phyloP scores from a whole-genome alignment of 345 rosid species.

The Laguncularia racemosa region DNA sequence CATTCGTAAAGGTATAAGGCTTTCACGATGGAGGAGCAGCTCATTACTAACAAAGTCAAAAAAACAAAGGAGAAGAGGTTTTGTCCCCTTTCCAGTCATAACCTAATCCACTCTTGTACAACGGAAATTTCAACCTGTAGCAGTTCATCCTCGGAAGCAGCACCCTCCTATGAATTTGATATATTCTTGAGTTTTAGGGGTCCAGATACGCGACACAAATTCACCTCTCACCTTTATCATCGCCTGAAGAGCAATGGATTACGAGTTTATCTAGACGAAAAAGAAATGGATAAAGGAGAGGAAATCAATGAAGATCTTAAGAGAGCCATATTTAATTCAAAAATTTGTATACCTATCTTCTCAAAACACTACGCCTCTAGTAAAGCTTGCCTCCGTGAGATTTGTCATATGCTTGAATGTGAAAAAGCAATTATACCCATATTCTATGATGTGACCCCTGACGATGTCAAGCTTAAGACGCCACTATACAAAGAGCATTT shows the following conservation, averaged over 20 bases:
- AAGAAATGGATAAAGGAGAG: not conserved
- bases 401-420: not conserved
- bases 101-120: too few species aligned
- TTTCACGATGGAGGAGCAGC: too few species aligned
- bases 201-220: not conserved
- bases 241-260: not conserved
- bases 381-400: conserved; percentile 4
- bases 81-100: too few species aligned
- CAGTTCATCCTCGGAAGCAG: too few species aligned
- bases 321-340: not conserved
- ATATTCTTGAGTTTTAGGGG: conserved; percentile 8
- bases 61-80: too few species aligned
- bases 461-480: conserved; percentile 2
- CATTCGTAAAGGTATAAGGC: too few species aligned
- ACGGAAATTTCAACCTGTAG: too few species aligned
- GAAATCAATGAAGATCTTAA: not conserved
- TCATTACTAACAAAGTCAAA: too few species aligned
- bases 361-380: not conserved
- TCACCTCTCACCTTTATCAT: not conserved
- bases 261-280: not conserved
- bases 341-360: conserved; percentile 2
- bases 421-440: not conserved
- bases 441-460: conserved; percentile 6
- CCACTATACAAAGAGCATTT: not conserved
- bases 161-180: too few species aligned